A percentile compares a stretch with the other conserved stretches of the same genome.
phyloP scores from a whole-genome alignment of 352 stramenopile species.

The Globisporangium nagaii region DNA sequence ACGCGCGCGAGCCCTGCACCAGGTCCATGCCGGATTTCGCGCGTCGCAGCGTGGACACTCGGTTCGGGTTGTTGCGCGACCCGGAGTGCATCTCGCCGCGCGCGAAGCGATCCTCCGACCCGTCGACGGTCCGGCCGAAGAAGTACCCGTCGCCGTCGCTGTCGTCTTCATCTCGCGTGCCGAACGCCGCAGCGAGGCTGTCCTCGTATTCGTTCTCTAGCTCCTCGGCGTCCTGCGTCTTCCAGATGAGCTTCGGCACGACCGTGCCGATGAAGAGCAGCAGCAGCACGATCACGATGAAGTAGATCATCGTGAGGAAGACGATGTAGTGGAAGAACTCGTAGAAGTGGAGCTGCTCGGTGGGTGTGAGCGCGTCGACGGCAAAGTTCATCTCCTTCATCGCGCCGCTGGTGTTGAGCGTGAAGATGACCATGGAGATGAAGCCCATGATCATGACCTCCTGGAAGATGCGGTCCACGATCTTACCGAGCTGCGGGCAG shows the following conservation, averaged over 20 bases:
- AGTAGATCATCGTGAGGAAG: conserved; percentile 88
- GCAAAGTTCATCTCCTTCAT: conserved; percentile 44
- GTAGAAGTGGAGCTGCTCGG: conserved; percentile 80
- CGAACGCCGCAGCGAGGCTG: neutral
- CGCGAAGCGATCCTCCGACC: conserved; percentile 17
- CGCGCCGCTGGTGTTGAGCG: conserved; percentile 75
- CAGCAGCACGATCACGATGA: conserved; percentile 80
- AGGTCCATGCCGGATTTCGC: conserved; percentile 71
- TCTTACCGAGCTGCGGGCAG: conserved; percentile 76
- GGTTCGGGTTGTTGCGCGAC: conserved; percentile 5
- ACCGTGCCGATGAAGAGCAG: conserved; percentile 82
- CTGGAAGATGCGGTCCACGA: conserved; percentile 85
- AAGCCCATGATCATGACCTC: conserved; percentile 88
- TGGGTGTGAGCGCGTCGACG: conserved; percentile 35
- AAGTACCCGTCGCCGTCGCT: conserved; percentile 22
- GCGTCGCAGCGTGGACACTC: conserved; percentile 27
- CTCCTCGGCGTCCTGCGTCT: conserved; percentile 27
- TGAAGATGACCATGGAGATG: conserved; percentile 87
- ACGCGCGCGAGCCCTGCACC: conserved; percentile 63
- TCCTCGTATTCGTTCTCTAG: conserved; percentile 5
- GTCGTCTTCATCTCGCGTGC: neutral
- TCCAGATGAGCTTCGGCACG: conserved; percentile 74
- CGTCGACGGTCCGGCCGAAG: conserved; percentile 18
- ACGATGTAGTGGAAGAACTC: conserved; percentile 90
- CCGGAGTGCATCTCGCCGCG: conserved; percentile 2